phyloP scores from a whole-genome alignment of 1,139 yeast genomes.

The Chernovozyma sophiae-reginae region DNA sequence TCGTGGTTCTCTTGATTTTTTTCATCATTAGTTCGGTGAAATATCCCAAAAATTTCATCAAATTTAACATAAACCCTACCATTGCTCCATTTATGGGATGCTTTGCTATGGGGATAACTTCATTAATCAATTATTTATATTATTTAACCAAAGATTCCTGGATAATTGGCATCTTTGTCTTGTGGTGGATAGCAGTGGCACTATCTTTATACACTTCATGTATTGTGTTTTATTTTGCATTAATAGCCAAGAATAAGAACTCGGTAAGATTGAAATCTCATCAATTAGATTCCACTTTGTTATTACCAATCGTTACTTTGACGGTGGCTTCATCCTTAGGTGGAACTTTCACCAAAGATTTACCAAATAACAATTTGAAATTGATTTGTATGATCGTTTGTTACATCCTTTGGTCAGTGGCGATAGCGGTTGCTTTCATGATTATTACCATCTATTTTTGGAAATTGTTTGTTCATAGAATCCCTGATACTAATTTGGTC shows the following conservation, averaged over 20 bases:
- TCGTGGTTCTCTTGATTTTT: constrained; percentile 35
- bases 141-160: constrained; percentile 32
- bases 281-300: constrained; percentile 39
- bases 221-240: constrained; percentile 46
- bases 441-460: constrained; percentile 51
- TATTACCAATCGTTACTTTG: constrained; percentile 71
- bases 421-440: constrained; percentile 57
- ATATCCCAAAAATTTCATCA: constrained; percentile 28
- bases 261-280: constrained; percentile 19
- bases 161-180: constrained; percentile 44
- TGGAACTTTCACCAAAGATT: constrained; percentile 41
- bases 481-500: constrained; percentile 44
- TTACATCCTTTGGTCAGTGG: constrained; percentile 63
- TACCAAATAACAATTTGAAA: constrained; percentile 39
- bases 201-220: constrained; percentile 56
- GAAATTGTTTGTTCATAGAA: constrained; percentile 53
- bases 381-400: constrained; percentile 52
- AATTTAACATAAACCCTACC: constrained; percentile 41
- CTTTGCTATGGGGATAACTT: constrained; percentile 70
- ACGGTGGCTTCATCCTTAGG: constrained; percentile 74
- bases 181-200: constrained; percentile 67
- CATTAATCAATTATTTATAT: constrained; percentile 55
- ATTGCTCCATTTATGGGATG: constrained; percentile 69
- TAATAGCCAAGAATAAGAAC: constrained; percentile 24
- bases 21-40: constrained; percentile 35